These are phyloP conservation scores for Skeletonema tropicum DNA, from an alignment of 108 stramenopile species.

Conservation along the genomic window DNA sequence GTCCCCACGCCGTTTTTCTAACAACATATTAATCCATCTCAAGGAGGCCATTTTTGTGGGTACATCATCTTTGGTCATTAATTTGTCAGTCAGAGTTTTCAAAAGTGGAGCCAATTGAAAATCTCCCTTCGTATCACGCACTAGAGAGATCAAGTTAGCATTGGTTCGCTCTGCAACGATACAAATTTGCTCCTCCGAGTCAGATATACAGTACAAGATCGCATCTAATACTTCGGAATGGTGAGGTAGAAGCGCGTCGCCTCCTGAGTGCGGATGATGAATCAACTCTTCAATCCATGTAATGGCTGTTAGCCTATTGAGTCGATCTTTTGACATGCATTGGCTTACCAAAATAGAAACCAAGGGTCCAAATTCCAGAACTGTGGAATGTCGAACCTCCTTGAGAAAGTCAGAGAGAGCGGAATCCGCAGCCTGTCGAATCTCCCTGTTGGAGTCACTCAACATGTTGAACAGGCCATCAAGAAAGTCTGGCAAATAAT, in stretches of 20 bases:
- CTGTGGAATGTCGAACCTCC: conserved; percentile 88
- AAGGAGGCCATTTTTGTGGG: conserved; percentile 93
- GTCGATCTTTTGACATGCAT: conserved; percentile 92
- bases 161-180: conserved; percentile 91
- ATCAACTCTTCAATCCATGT: conserved; percentile 97
- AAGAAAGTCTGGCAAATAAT: conserved; percentile 94
- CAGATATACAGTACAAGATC: conserved; percentile 92
- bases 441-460: conserved; percentile 95
- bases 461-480: conserved; percentile 98
- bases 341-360: conserved; percentile 93
- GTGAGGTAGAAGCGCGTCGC: conserved; percentile 86
- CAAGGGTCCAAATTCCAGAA: conserved; percentile 95
- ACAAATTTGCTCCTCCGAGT: conserved; percentile 90
- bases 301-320: conserved; percentile 93
- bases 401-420: conserved; percentile 86
- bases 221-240: conserved; percentile 93
- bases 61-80: conserved; percentile 88
- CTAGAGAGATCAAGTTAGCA: conserved; percentile 81
- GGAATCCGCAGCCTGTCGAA: conserved; percentile 90
- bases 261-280: conserved; percentile 89
- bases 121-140: conserved; percentile 67
- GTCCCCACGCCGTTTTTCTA: conserved; percentile 90
- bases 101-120: conserved; percentile 90
- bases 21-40: conserved; percentile 97
- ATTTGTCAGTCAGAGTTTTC: conserved; percentile 85